Evolutionary conservation across 2,329 filamentous ascomycete species (phyloP), one percentile per base, ranked within the genome.

Genomic region (Aspergillus sp.): DNA sequence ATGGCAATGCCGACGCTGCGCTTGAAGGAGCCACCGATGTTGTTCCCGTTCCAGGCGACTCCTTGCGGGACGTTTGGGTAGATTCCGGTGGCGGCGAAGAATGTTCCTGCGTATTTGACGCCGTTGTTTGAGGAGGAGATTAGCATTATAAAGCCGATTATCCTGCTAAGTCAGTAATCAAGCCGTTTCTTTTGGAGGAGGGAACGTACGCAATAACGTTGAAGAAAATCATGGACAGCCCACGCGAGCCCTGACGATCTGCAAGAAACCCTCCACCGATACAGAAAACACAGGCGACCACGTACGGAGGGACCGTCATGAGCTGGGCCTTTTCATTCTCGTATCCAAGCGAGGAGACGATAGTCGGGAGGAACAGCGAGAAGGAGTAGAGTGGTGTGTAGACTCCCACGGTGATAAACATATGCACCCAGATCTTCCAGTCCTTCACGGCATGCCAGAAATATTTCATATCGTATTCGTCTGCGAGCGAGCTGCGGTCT

Each of bases 1-100:
- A 60, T 60, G 3, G 58, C 58, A 19, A 60, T 60, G 2, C 58
- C 58, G 17, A 60, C 58, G 15, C 50, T 34, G 12, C 58, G 58
- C 39, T 60, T 60, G 19, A 57, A 30, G 1, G 58, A 60, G 1
- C 58, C 58, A 6, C 57, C 57, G 27, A 59, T 59, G 20, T 59
- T 59, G 53, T 59, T 59, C 4, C 57, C 57, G 39, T 59, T 57
- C 58, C 58, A 60, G 17, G 58, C 54, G 6, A 60, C 58, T 20
- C 58, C 58, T 19, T 60, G 58, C 0, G 58, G 54, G 2, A 60
- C 58, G 20, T 60, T 57, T 9, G 58, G 54, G 39, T 60, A 57
- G 54, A 60, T 60, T 9, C 58, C 58, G 4, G 50, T 49, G 4
- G 58, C 58, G 39, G 58, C 58, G 45, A 60, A 60, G 40, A 60